Evolutionary conservation across 1,139 yeast species (phyloP).

Genomic region (Wickerhamomyces sp.): DNA sequence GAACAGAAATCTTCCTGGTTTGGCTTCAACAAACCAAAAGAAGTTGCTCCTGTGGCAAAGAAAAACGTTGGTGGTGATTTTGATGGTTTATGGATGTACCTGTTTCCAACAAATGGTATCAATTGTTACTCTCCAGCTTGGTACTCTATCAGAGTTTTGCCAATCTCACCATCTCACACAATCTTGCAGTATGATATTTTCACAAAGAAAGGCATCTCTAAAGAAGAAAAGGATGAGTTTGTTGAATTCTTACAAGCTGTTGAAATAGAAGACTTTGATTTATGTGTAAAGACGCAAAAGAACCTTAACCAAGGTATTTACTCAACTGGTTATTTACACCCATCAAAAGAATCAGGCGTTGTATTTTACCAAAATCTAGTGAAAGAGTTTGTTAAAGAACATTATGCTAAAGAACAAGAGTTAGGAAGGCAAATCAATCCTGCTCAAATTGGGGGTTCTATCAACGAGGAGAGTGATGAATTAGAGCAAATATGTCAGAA

Average conservation of each 20-base stretch:
- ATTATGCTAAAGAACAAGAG: slow-evolving; percentile 40
- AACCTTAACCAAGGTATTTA: slow-evolving; percentile 58
- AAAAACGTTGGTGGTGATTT: slow-evolving; percentile 54
- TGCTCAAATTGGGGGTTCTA: slow-evolving; percentile 40
- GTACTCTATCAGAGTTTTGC: slow-evolving; percentile 59
- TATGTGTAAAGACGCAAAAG: slow-evolving; percentile 55
- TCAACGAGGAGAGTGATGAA: slow-evolving; percentile 41
- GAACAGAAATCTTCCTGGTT: slow-evolving; percentile 42
- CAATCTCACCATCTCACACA: slow-evolving; percentile 48
- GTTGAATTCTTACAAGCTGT: slow-evolving; percentile 59
- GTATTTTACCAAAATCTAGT: slow-evolving; percentile 52
- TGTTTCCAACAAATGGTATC: slow-evolving; percentile 55
- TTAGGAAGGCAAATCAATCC: slow-evolving; percentile 47
- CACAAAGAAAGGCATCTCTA: slow-evolving; percentile 53
- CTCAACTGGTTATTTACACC: slow-evolving; percentile 54
- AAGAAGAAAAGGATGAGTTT: slow-evolving; percentile 50
- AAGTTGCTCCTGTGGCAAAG: slow-evolving; percentile 23
- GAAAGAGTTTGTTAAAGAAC: slow-evolving; percentile 55
- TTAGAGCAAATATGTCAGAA: slow-evolving; percentile 45
- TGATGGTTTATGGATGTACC: slow-evolving; percentile 58
- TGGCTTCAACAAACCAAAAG: slow-evolving; percentile 40
- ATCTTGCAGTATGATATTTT: slow-evolving; percentile 56
- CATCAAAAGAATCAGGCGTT: slow-evolving; percentile 55
- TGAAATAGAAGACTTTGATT: slow-evolving; percentile 55
- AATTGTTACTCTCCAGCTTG: slow-evolving; percentile 65